phyloP scores from a whole-genome alignment of 2,329 filamentous ascomycete genomes.

The Allantophomopsis lycopodina region DNA sequence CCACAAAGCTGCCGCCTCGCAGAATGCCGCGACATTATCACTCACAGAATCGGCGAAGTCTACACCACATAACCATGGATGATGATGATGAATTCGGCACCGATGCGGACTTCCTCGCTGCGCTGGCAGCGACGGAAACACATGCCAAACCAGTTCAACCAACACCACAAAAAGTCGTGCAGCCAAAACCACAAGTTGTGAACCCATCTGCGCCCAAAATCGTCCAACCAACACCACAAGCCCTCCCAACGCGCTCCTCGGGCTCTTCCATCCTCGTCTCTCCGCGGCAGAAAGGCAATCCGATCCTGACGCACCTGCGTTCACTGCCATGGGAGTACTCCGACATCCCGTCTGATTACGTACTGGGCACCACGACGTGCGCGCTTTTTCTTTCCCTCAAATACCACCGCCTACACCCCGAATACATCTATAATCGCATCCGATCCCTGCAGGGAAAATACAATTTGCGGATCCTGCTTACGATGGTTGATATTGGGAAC shows the following conservation, averaged over 20 bases:
- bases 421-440: conserved; percentile 95
- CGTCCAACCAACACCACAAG: conserved; percentile 80
- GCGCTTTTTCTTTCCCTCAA: conserved; percentile 89
- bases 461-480: conserved; percentile 70
- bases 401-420: conserved; percentile 92
- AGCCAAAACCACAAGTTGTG: conserved; percentile 20
- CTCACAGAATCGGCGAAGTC: no score
- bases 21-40: no score
- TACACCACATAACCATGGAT: conserved; percentile 12
- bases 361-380: conserved; percentile 75
- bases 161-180: conserved; percentile 38
- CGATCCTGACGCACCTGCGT: conserved; percentile 70
- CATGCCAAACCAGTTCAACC: conserved; percentile 28
- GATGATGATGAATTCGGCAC: conserved; percentile 43
- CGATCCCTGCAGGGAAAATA: conserved; percentile 75
- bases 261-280: conserved; percentile 81
- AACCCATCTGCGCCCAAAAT: conserved; percentile 34
- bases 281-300: conserved; percentile 87
- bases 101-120: conserved; percentile 40
- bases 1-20: no score
- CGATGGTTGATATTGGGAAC: conserved; percentile 90
- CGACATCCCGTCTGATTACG: conserved; percentile 91
- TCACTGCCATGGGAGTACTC: conserved; percentile 91
- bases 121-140: conserved; percentile 33
- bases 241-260: conserved; percentile 48